These are phyloP conservation scores for Coniochaeta sp. DNA, from an alignment of 2,329 filamentous ascomycete genomes.

Conservation along the genomic window DNA sequence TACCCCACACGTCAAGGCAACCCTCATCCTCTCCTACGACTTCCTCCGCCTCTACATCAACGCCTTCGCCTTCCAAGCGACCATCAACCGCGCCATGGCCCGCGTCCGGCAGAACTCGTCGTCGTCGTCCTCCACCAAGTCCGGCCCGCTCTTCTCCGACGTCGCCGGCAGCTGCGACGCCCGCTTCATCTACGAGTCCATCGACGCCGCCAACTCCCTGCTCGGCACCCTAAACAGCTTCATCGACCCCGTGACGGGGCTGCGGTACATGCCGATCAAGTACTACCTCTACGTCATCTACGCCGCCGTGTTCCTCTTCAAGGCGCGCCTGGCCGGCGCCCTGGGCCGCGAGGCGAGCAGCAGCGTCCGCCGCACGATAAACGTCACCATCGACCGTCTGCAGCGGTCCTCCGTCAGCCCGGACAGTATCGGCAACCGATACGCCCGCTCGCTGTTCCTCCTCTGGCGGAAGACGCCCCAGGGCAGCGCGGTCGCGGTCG, in stretches of 20 bases:
- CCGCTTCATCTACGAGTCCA: constrained; percentile 59
- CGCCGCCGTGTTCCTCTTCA: constrained; percentile 58
- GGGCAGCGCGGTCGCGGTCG: too few species aligned
- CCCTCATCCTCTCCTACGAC: constrained; percentile 62
- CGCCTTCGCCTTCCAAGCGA: constrained; percentile 69
- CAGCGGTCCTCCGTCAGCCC: constrained; percentile 49
- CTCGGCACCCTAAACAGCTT: constrained; percentile 52
- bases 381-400: constrained; percentile 50
- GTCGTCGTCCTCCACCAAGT: constrained; percentile 24
- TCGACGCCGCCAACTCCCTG: constrained; percentile 56
- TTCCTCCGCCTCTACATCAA: constrained; percentile 69
- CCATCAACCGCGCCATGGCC: constrained; percentile 42
- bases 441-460: constrained; percentile 51
- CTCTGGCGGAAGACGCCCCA: constrained; percentile 41
- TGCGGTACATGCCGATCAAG: constrained; percentile 57
- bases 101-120: constrained; percentile 25
- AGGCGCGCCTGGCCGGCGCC: constrained; percentile 53
- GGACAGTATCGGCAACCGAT: constrained; percentile 54
- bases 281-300: constrained; percentile 59
- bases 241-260: constrained; percentile 48
- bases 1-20: constrained; percentile 59
- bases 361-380: constrained; percentile 50
- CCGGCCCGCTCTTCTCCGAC: constrained; percentile 36
- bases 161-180: constrained; percentile 55
- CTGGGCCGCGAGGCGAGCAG: constrained; percentile 46